These are phyloP conservation scores for Solanum bulbocastanum DNA, from an alignment of 257 asterid genomes.

Conservation along the genomic window DNA sequence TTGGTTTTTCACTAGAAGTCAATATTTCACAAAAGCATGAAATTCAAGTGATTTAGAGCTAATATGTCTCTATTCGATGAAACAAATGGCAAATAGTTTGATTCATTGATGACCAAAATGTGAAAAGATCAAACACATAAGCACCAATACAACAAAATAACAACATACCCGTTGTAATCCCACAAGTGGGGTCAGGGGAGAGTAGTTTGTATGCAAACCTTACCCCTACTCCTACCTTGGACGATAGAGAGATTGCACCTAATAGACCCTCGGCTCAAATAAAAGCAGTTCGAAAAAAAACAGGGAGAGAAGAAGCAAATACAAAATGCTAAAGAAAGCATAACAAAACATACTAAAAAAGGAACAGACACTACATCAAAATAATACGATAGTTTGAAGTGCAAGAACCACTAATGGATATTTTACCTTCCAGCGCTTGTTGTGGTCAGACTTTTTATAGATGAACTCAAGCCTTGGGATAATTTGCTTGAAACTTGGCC, in stretches of 20 bases:
- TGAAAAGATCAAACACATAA: neutral
- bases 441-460: constrained; percentile 44
- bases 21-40: neutral
- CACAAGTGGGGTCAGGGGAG: too few species aligned
- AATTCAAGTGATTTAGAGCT: neutral
- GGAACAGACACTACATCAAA: too few species aligned
- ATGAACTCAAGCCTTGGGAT: constrained; percentile 69
- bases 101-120: neutral
- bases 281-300: too few species aligned
- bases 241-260: too few species aligned
- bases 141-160: neutral
- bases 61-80: neutral
- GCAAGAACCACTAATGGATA: neutral
- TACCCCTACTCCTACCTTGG: too few species aligned
- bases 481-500: constrained; percentile 83
- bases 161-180: too few species aligned
- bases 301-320: too few species aligned
- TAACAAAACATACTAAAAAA: too few species aligned
- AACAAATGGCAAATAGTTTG: neutral
- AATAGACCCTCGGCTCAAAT: too few species aligned
- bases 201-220: too few species aligned
- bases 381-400: too few species aligned
- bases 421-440: constrained; percentile 75
- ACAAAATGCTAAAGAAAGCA: too few species aligned
- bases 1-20: neutral